A percentile compares a stretch with the other conserved stretches of the same genome.
Conservation (phyloP, 2,329 filamentous ascomycete genomes). For the Gaeumannomyces tritici region DNA sequence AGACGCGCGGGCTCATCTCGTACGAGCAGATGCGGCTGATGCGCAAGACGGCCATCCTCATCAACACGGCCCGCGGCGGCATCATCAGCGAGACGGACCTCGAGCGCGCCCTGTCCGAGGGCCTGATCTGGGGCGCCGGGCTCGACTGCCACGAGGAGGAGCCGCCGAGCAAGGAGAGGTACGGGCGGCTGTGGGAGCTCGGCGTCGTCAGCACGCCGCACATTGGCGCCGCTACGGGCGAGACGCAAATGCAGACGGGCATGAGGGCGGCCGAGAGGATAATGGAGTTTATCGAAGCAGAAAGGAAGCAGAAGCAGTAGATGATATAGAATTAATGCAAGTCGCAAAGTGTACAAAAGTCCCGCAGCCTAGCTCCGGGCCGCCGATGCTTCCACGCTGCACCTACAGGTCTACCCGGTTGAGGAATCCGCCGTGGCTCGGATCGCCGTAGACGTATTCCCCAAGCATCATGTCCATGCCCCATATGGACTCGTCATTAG, state of each 20-base stretch:
- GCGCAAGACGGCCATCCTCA: conserved; percentile 62
- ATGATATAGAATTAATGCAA: too few species aligned
- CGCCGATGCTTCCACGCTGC: too few species aligned
- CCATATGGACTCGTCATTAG: not conserved
- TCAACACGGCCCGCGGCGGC: conserved; percentile 73
- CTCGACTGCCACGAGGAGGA: conserved; percentile 74
- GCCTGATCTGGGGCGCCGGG: conserved; percentile 66
- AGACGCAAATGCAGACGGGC: conserved; percentile 48
- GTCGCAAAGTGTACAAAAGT: too few species aligned
- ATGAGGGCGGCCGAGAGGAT: not conserved
- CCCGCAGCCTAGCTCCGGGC: too few species aligned
- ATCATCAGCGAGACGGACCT: conserved; percentile 72
- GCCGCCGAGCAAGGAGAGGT: conserved; percentile 42
- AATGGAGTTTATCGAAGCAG: not conserved
- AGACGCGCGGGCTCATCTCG: conserved; percentile 65
- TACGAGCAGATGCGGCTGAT: conserved; percentile 57
- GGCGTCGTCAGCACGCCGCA: conserved; percentile 67
- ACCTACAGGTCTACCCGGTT: not conserved
- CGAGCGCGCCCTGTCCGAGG: conserved; percentile 58
- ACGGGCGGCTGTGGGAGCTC: not conserved
- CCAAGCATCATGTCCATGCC: not conserved
- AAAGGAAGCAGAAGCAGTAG: too few species aligned
- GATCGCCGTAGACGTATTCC: not conserved
- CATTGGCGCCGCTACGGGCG: conserved; percentile 68
- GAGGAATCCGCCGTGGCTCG: not conserved